phyloP scores from a whole-genome alignment of 192 early-diverging fungal species.

The Gryganskiella cystojenkinii region DNA sequence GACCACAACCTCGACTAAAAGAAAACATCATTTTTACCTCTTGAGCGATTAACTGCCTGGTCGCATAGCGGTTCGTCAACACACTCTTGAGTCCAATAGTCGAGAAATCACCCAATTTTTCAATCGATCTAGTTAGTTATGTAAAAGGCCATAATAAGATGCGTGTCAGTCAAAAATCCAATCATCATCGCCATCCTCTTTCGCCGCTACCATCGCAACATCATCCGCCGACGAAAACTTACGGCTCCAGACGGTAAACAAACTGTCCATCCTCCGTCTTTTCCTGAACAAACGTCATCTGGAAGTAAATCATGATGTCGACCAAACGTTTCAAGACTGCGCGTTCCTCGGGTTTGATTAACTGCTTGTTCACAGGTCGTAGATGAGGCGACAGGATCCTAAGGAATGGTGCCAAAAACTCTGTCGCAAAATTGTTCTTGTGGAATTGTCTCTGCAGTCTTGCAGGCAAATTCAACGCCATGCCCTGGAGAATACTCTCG shows the following conservation, averaged over 20 bases:
- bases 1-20: neutral
- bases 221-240: slow-evolving; percentile 29
- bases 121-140: slow-evolving; percentile 66
- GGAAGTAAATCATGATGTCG: slow-evolving; percentile 75
- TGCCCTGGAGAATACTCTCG: slow-evolving; percentile 62
- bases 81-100: slow-evolving; percentile 49
- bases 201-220: neutral
- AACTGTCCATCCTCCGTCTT: slow-evolving; percentile 70
- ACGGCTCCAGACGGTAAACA: slow-evolving; percentile 82
- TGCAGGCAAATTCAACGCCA: slow-evolving; percentile 60
- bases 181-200: neutral
- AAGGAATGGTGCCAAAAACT: slow-evolving; percentile 75
- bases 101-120: slow-evolving; percentile 57
- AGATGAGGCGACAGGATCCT: slow-evolving; percentile 85
- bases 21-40: slow-evolving; percentile 63
- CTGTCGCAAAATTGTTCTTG: slow-evolving; percentile 55
- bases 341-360: slow-evolving; percentile 71
- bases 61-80: slow-evolving; percentile 75
- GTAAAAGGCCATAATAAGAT: neutral
- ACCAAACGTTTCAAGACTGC: slow-evolving; percentile 65
- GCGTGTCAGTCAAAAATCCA: neutral
- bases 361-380: slow-evolving; percentile 66
- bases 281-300: slow-evolving; percentile 77
- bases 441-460: slow-evolving; percentile 60
- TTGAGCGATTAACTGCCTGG: slow-evolving; percentile 83